Base-by-base conservation (phyloP, 1,284 basidiomycete species). In the Bondarzewia mesenterica region DNA sequence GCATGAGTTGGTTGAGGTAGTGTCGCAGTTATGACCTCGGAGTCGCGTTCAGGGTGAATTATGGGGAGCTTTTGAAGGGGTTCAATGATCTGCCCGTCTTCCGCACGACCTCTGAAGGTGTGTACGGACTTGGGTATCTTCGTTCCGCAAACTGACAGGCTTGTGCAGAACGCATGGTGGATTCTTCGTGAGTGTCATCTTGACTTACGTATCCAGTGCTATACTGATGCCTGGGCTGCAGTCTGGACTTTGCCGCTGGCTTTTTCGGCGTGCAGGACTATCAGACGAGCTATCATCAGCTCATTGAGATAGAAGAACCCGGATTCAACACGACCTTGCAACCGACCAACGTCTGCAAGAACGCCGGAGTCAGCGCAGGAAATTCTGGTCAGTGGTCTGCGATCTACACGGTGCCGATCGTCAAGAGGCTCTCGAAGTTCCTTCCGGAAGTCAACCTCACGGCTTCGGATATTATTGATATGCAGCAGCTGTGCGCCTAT, bases 311-410 rank as follows among this genome's bases (percentile, higher is more conserved):
- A 41, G 79, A 82, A 57, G 63, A 62, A 7, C 40, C 54, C 20
- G 73, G 72, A 14, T 73, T 74, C 57, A 83, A 83, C 65, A 74
- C 72, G 57, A 82, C 80, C 5, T 69, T 83, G n/a, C 73, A 77
- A 2, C 71, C 78, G 4, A 75, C 72, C 56, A 57, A 67, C 14
- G 62, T 62, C 7, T 77, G 74, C 54, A 50, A 62, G 0, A 75
- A 75, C 52, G 58, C 58, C 7, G 20, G 50, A 18, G 62, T 70
- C 42, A 69, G 67, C 12, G 29, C 25, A 5, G 46, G 52, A 2
- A 61, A 65, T 42, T 52, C 59, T 7, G 50, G 52, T 0, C 64
- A 72, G 52, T 84, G 80, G 80, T 71, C 72, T 16, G 52, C 63
- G 2, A 62, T 75, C 8, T 86, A 82, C 61, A 68, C 86, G 27